A percentile compares a stretch with the other conserved stretches of the same genome.
phyloP scores from a whole-genome alignment of 148 eudicot species.

The Cornus controversa region DNA sequence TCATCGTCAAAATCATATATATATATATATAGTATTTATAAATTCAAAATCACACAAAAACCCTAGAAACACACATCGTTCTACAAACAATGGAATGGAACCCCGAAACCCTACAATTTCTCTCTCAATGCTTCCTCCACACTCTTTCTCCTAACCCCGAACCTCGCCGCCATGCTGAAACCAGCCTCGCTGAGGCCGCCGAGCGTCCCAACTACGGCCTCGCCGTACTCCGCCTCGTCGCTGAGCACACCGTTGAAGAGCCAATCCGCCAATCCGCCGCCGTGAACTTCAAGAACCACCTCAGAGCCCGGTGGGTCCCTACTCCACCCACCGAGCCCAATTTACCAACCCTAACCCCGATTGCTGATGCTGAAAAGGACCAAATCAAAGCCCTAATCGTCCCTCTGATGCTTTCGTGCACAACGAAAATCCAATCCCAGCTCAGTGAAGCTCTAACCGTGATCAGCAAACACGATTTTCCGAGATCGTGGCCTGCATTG shows the following conservation, averaged over 20 bases:
- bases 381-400: conserved; percentile 78
- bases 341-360: conserved; percentile 27
- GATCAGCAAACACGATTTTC: conserved; percentile 94
- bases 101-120: conserved; percentile 60
- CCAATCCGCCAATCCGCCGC: conserved; percentile 79
- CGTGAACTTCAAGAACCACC: conserved; percentile 86
- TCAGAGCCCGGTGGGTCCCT: conserved; percentile 67
- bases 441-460: conserved; percentile 82
- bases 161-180: conserved; percentile 82
- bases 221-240: conserved; percentile 79
- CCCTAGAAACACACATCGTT: conserved; percentile 18
- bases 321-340: conserved; percentile 28
- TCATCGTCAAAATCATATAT: background rate
- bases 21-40: background rate
- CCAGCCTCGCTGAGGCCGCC: conserved; percentile 58
- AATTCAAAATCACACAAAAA: background rate
- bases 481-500: conserved; percentile 63
- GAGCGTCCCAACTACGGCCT: conserved; percentile 68
- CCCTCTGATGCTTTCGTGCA: conserved; percentile 63
- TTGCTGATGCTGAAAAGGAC: conserved; percentile 65
- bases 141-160: conserved; percentile 77
- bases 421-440: conserved; percentile 66
- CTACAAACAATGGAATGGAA: conserved; percentile 52
- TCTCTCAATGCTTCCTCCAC: conserved; percentile 76
- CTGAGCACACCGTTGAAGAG: conserved; percentile 59